Base-by-base conservation (phyloP, 2,329 filamentous ascomycete genomes). In the Stachybotrys chartarum region DNA sequence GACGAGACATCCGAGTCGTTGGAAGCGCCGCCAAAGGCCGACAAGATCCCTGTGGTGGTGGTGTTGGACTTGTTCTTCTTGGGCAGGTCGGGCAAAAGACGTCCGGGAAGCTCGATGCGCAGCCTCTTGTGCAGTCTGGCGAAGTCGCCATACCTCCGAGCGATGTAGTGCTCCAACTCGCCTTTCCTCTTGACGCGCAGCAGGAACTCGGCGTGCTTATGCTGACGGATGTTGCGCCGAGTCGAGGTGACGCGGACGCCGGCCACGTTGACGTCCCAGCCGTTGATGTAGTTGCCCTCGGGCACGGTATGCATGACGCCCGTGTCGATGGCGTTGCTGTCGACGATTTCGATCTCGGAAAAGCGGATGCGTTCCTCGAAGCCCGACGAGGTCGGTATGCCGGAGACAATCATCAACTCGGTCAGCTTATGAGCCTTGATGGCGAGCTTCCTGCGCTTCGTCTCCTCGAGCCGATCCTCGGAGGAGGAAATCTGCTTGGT, bases 391-490 rank as follows among this genome's bases (percentile, higher is more conserved):
- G 94, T 99, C 39, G 90, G 90, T 56, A 99, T 88, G 44, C 94
- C 94, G 7, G 93, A 97, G 8, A 99, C 94, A 91, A 99, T 97
- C 94, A 99, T 99, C 58, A 99, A 79, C 78, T 99, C 94, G 11
- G 99, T 90, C 56, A 99, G 77, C 76, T 99, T 99, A 70, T 94
- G 87, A 51, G 90, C 91, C 80, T 99, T 99, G 64, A 87, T 79
- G 4, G 94, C 93, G 60, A 99, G 76, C 72, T 99, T 99, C 61
- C 86, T 82, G 56, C 94, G 84, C 77, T 99, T 99, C 10, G 94
- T 97, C 72, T 97, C 91, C 73, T 99, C 94, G 32, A 97, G 76
- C 5, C 94, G 85, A 69, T 99, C 94, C 73, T 97, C 94, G 6
- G 93, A 97, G 6, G 92, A 96, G 2, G 93, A 97, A 48, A 99